Evolutionary conservation across 2,329 filamentous ascomycete genomes (phyloP).

Genomic region (Shiraia sp.): DNA sequence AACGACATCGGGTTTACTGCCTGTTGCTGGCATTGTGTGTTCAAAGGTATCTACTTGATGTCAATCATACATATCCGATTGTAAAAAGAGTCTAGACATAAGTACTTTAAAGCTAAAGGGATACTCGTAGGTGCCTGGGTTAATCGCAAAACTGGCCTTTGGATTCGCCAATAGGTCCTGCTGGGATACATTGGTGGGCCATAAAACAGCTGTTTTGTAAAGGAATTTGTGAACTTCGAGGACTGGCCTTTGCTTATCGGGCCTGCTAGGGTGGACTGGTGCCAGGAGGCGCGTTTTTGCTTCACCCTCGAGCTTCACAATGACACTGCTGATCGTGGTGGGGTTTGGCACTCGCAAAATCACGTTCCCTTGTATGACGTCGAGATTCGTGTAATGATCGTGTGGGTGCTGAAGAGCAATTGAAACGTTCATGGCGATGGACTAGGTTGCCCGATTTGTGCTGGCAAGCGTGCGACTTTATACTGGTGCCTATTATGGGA

Average conservation of each 20-base stretch:
- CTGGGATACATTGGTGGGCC: conserved; percentile 58
- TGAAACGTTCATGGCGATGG: conserved; percentile 54
- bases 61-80: not conserved
- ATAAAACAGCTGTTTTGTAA: conserved; percentile 74
- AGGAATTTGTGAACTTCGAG: conserved; percentile 66
- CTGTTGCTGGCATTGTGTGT: conserved; percentile 65
- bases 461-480: conserved; percentile 1
- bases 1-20: conserved; percentile 46
- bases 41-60: conserved; percentile 58
- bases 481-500: conserved; percentile 14
- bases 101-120: conserved; percentile 77
- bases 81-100: not conserved
- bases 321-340: conserved; percentile 58
- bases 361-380: conserved; percentile 66
- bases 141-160: conserved; percentile 61
- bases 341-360: conserved; percentile 49
- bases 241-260: conserved; percentile 50
- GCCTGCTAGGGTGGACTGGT: conserved; percentile 48
- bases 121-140: conserved; percentile 73
- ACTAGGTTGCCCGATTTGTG: not conserved
- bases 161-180: conserved; percentile 44
- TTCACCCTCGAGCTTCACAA: conserved; percentile 85
- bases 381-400: conserved; percentile 79
- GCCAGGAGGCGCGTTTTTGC: conserved; percentile 67
- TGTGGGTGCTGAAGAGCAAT: conserved; percentile 68